Evolutionary conservation across 23 red algal species (phyloP), one percentile per base, ranked within the genome.

Genomic region (Gracilaria gracilis): DNA sequence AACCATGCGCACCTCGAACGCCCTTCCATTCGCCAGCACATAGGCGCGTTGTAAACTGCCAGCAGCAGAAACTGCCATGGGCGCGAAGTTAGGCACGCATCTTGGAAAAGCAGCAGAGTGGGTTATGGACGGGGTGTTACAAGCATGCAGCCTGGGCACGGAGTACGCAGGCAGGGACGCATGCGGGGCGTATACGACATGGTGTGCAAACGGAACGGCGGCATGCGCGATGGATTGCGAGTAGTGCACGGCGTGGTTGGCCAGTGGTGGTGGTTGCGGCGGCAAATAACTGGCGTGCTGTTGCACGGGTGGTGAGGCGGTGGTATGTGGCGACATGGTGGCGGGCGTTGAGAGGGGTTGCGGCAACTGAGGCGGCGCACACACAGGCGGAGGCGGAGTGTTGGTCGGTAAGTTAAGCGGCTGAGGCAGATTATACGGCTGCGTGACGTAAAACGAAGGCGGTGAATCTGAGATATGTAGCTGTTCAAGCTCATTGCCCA

Each of bases 391-490:
- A 28, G 42, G 29, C 46, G 85, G 69, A 19, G 85, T 37, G 62
- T 61, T 34, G 34, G 42, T 55, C 0, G 85, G 85, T 16, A 37
- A 29, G 23, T 75, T 44, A 0, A 37, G 69, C 48, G 69, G 67
- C 44, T 44, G 85, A 0, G 50, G 66, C 24, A 78, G 27, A 1
- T 21, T 19, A 2, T 40, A 42, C 0, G 85, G 47, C 35, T 24
- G 40, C 29, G 62, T 55, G 46, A 87, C 67, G 67, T 49, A 70
- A 32, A 67, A 80, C 7, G 61, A 37, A 36, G 83, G 62, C 35
- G 20, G 35, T 57, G 75, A 37, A 20, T 77, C 42, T 1, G 72
- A 48, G 42, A 51, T 77, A 21, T 80, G 87, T 24, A 39, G 7
- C 20, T 57, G 77, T 27, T 82, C 75, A 7, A 81, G 39, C 8